Evolutionary conservation across 768 basidiomycete genomes (phyloP).

Genomic region (Suillus fuscotomentosus): DNA sequence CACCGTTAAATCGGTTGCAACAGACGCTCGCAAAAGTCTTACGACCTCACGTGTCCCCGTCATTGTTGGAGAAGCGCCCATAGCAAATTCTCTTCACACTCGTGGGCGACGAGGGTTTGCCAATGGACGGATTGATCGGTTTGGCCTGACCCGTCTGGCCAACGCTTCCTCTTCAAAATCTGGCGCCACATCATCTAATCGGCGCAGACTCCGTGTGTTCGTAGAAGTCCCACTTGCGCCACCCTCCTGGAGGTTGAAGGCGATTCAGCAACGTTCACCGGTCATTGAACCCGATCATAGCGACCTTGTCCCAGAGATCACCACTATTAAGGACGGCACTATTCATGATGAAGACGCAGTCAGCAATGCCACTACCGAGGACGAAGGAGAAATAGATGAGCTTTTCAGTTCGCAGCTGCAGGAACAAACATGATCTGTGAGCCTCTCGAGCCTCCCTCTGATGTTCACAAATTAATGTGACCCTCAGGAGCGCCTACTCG

Average conservation of each 20-base stretch:
- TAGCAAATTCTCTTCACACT: neutral
- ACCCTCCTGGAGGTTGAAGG: neutral
- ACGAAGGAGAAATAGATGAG: neutral
- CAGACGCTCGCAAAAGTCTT: neutral
- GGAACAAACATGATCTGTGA: neutral
- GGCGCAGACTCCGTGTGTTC: neutral
- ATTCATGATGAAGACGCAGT: neutral
- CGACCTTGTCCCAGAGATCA: neutral
- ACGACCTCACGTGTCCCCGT: neutral
- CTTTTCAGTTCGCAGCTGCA: neutral
- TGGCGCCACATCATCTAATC: neutral
- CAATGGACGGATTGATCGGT: neutral
- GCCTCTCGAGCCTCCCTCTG: neutral
- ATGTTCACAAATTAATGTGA: neutral
- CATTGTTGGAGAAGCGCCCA: neutral
- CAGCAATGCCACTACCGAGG: neutral
- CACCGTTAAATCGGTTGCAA: neutral
- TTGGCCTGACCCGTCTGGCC: neutral
- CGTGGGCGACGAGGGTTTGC: neutral
- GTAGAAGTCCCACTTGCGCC: neutral
- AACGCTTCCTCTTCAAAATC: neutral
- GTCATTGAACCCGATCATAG: neutral
- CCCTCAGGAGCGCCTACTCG: neutral
- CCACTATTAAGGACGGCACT: neutral
- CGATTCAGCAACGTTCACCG: neutral